Conservation (phyloP, 108 stramenopile species). For the Cyclotella cryptica region DNA sequence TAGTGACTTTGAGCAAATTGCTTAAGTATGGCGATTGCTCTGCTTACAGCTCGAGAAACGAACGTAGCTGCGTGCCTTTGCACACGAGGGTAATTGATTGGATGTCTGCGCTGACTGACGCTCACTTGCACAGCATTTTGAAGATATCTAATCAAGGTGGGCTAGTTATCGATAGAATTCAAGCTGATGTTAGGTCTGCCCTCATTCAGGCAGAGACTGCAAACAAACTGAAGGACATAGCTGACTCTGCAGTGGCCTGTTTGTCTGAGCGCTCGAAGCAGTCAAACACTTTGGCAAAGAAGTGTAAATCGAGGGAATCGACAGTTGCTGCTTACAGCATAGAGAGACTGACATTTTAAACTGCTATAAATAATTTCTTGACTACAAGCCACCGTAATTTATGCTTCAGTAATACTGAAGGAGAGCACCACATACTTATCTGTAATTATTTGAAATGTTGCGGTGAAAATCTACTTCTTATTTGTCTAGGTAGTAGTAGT, state of each 20-base stretch:
- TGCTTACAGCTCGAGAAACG: background rate
- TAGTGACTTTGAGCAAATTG: constrained; percentile 45
- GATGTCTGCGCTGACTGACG: constrained; percentile 53
- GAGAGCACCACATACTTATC: too few relatives aligned
- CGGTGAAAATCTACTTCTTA: background rate
- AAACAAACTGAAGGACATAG: constrained; percentile 42
- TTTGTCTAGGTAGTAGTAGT: too few relatives aligned
- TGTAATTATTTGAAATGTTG: background rate
- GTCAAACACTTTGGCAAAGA: background rate
- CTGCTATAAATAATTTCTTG: background rate
- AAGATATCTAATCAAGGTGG: constrained; percentile 47
- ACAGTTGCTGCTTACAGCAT: constrained; percentile 39
- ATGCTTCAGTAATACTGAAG: too few relatives aligned
- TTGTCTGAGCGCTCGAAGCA: constrained; percentile 25
- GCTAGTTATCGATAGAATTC: constrained; percentile 40
- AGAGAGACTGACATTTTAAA: constrained; percentile 34
- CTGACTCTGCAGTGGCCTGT: constrained; percentile 24
- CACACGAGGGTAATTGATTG: constrained; percentile 43
- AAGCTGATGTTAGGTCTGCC: constrained; percentile 34
- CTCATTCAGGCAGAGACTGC: constrained; percentile 47
- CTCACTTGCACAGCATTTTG: constrained; percentile 45
- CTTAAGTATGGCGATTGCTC: constrained; percentile 34
- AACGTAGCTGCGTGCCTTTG: constrained; percentile 1
- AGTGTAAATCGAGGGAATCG: constrained; percentile 18
- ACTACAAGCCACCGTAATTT: background rate